Percentiles rank a stretch among this genome's conserved stretches.
Conservation (phyloP, 768 basidiomycete genomes). For the Tephrocybe sp. region DNA sequence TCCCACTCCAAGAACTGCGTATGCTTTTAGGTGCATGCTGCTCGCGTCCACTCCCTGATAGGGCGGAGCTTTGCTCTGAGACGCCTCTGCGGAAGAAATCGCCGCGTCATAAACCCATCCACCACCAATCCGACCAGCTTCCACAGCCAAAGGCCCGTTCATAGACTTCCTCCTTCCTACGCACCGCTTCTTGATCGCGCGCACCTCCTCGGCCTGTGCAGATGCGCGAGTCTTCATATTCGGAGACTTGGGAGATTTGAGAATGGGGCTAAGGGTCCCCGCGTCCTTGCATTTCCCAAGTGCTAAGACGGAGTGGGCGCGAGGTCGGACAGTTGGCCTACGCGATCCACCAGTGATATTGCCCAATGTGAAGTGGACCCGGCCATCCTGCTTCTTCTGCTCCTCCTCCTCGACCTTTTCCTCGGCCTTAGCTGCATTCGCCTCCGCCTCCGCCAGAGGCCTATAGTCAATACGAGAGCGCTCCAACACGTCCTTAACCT, state of each 20-base stretch:
- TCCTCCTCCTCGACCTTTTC: constrained; percentile 11
- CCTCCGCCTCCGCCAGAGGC: constrained; percentile 43
- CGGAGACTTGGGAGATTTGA: constrained; percentile 10
- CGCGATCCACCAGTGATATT: constrained; percentile 18
- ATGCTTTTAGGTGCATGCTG: neutral
- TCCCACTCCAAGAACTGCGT: constrained; percentile 1
- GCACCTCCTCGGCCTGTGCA: constrained; percentile 21
- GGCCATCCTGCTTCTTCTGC: constrained; percentile 15
- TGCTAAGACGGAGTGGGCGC: constrained; percentile 32
- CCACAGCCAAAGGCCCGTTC: constrained; percentile 27
- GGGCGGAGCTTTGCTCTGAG: constrained; percentile 1
- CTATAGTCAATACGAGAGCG: constrained; percentile 56
- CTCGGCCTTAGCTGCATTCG: constrained; percentile 10
- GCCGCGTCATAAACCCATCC: constrained; percentile 55
- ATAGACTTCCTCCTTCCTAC: constrained; percentile 50
- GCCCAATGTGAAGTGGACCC: constrained; percentile 27
- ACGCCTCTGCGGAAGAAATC: constrained; percentile 40
- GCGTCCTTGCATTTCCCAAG: constrained; percentile 17
- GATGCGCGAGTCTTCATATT: constrained; percentile 7
- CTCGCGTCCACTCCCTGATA: constrained; percentile 1
- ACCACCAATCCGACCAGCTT: constrained; percentile 21
- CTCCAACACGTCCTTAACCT: constrained; percentile 53
- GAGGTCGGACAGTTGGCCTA: constrained; percentile 24
- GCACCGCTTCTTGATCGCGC: constrained; percentile 56
- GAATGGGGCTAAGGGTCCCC: constrained; percentile 1